Conservation (phyloP, 768 basidiomycete genomes). For the Boletus bicolor region DNA sequence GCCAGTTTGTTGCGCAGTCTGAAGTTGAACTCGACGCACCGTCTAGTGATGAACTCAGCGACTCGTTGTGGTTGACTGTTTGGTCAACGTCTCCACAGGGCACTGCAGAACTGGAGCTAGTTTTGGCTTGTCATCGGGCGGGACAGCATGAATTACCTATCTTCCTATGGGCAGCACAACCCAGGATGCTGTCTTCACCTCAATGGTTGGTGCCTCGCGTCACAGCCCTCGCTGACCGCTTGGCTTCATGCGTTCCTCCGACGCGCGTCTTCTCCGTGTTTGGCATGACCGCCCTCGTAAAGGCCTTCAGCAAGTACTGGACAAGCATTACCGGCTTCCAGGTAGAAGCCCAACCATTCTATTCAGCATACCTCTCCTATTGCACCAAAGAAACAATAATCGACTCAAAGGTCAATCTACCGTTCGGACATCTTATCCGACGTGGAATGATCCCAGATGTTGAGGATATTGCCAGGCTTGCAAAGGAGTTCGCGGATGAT, state of each 20-base stretch:
- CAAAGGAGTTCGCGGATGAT: slow-evolving; percentile 50
- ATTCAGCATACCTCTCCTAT: slow-evolving; percentile 45
- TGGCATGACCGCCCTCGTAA: slow-evolving; percentile 40
- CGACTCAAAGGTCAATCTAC: slow-evolving; percentile 22
- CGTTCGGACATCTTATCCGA: slow-evolving; percentile 37
- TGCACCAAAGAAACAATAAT: slow-evolving; percentile 41
- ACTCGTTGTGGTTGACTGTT: slow-evolving; percentile 48
- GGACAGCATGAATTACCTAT: slow-evolving; percentile 48
- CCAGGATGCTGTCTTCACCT: slow-evolving; percentile 21
- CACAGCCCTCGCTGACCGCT: slow-evolving; percentile 34
- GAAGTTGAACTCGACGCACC: slow-evolving; percentile 32
- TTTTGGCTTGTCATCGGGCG: slow-evolving; percentile 46
- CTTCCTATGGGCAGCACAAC: slow-evolving; percentile 46
- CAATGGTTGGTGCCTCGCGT: slow-evolving; percentile 36
- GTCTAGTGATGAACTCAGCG: slow-evolving; percentile 19
- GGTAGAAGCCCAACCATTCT: slow-evolving; percentile 44
- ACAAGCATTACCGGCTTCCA: slow-evolving; percentile 37
- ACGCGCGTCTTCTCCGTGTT: slow-evolving; percentile 53
- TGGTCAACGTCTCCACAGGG: slow-evolving; percentile 39
- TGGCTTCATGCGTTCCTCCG: slow-evolving; percentile 36
- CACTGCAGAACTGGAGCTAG: slow-evolving; percentile 37
- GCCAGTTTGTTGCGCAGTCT: slow-evolving; percentile 33
- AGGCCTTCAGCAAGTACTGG: slow-evolving; percentile 45
- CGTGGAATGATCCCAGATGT: slow-evolving; percentile 39
- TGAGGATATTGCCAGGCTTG: slow-evolving; percentile 40